These are phyloP conservation scores for Tylopilus orsonianus DNA, from an alignment of 1,284 basidiomycete genomes.

Conservation along the genomic window DNA sequence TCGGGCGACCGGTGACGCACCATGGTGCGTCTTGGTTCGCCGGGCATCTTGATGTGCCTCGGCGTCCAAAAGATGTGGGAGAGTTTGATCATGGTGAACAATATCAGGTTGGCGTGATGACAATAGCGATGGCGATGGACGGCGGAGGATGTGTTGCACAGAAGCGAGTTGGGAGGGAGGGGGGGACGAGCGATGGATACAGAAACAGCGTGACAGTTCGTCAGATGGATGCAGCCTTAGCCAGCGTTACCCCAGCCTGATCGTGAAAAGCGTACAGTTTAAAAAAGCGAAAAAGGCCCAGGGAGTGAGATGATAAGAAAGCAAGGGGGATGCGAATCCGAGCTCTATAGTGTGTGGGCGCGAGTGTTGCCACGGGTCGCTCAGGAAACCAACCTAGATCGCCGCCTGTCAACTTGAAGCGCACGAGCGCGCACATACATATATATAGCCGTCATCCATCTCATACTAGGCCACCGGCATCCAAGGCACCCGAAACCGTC, in stretches of 20 bases:
- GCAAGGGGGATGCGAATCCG: background rate
- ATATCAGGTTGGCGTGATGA: background rate
- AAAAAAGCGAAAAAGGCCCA: background rate
- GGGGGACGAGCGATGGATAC: too few species aligned
- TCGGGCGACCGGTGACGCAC: slow-evolving; percentile 29
- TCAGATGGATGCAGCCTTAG: too few species aligned
- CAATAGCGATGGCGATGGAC: background rate
- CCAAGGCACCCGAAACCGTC: slow-evolving; percentile 12
- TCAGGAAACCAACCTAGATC: slow-evolving; percentile 4
- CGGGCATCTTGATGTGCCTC: slow-evolving; percentile 34
- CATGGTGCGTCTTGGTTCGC: slow-evolving; percentile 21
- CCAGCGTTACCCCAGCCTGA: too few species aligned
- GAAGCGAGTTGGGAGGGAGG: too few species aligned
- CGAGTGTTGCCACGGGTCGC: background rate
- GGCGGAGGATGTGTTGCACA: too few species aligned
- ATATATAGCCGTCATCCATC: too few species aligned
- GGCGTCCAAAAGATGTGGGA: slow-evolving; percentile 35
- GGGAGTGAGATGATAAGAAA: background rate
- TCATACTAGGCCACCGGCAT: slow-evolving; percentile 13
- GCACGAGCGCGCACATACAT: too few species aligned
- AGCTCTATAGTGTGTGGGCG: slow-evolving; percentile 2
- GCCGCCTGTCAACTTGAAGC: background rate
- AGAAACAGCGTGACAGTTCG: too few species aligned
- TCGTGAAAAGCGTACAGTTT: too few species aligned
- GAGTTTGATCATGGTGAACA: slow-evolving; percentile 27